Conservation (phyloP, 2,329 filamentous ascomycete species). For the Cyphellophora europaea region DNA sequence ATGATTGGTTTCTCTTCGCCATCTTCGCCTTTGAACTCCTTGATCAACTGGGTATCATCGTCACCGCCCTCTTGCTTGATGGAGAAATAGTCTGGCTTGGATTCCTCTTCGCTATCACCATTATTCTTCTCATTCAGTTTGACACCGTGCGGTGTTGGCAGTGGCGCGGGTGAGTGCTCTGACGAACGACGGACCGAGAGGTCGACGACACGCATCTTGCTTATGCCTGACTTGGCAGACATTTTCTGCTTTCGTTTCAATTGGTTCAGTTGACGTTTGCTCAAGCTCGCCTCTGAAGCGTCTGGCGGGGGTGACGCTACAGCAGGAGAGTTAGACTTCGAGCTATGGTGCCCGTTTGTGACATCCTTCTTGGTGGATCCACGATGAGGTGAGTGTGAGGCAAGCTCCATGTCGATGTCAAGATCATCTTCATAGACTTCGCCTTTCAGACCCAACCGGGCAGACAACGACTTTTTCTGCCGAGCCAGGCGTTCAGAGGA, state of each 20-base stretch:
- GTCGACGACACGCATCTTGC: conserved; percentile 84
- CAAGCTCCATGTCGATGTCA: conserved; percentile 55
- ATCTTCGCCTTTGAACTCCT: conserved; percentile 83
- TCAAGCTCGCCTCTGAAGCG: conserved; percentile 40
- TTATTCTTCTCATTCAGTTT: conserved; percentile 50
- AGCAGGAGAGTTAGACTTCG: not conserved
- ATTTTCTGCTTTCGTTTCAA: conserved; percentile 89
- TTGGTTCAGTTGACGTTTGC: conserved; percentile 88
- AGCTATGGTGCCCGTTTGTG: not conserved
- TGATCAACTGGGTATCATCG: conserved; percentile 84
- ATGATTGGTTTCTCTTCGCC: conserved; percentile 79
- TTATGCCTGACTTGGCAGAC: conserved; percentile 79
- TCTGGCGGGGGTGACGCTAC: not conserved
- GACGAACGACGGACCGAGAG: conserved; percentile 57
- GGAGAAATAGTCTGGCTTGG: conserved; percentile 77
- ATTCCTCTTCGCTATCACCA: conserved; percentile 47
- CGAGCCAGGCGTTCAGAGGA: conserved; percentile 71
- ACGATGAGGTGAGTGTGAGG: conserved; percentile 29
- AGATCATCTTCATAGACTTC: conserved; percentile 80
- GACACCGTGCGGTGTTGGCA: conserved; percentile 45
- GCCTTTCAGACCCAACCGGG: conserved; percentile 74
- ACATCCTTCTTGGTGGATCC: not conserved
- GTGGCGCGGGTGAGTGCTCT: conserved; percentile 49
- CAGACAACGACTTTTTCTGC: conserved; percentile 79
- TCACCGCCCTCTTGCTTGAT: conserved; percentile 72